These are phyloP conservation scores for Naganishia sp. DNA, from an alignment of 1,284 basidiomycete species.

Conservation along the genomic window DNA sequence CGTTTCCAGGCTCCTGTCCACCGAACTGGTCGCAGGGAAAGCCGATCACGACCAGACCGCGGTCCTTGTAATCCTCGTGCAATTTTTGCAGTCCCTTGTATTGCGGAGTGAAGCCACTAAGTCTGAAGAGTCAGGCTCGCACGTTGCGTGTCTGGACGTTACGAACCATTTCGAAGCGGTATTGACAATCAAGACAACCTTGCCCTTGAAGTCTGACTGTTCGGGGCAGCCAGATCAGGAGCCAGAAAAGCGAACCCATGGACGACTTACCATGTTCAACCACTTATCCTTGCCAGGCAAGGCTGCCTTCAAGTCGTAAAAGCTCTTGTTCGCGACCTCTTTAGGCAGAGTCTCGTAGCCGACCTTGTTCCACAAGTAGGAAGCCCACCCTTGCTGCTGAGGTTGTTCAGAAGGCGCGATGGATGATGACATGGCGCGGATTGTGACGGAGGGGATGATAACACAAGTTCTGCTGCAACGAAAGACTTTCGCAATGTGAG, in stretches of 20 bases:
- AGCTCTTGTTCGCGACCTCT: constrained; percentile 42
- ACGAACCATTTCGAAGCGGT: constrained; percentile 58
- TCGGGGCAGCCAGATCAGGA: background rate
- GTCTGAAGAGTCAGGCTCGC: background rate
- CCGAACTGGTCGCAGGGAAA: constrained; percentile 60
- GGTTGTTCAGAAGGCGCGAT: background rate
- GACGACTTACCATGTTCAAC: constrained; percentile 47
- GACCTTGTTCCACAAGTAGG: constrained; percentile 29
- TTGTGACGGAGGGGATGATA: background rate
- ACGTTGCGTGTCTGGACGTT: background rate
- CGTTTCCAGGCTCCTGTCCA: constrained; percentile 65
- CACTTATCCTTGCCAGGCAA: constrained; percentile 48
- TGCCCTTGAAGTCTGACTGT: constrained; percentile 54
- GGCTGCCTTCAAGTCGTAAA: constrained; percentile 54
- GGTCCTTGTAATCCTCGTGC: constrained; percentile 56
- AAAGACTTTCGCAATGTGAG: background rate
- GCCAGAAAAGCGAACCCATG: constrained; percentile 16
- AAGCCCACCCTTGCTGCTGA: constrained; percentile 21
- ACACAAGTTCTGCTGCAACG: background rate
- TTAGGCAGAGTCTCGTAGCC: constrained; percentile 45
- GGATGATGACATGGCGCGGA: constrained; percentile 14
- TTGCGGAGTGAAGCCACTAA: constrained; percentile 53
- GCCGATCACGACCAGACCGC: constrained; percentile 56
- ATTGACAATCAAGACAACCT: constrained; percentile 60
- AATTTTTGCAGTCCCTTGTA: constrained; percentile 58